Conservation (phyloP, 306 rosid genomes). For the Oemleria cerasiformis region DNA sequence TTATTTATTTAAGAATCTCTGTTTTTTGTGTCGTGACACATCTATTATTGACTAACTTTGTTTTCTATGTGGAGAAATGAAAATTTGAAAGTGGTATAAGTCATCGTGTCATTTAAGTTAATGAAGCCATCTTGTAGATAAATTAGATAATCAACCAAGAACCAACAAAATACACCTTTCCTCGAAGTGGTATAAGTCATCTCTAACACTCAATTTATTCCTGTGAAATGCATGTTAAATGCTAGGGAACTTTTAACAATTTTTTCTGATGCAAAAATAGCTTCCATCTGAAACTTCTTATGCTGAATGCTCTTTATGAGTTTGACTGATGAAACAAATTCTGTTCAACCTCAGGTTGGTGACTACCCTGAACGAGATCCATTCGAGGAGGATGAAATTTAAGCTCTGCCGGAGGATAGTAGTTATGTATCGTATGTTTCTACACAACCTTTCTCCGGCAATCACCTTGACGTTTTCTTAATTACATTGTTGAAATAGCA, state of each 20-base stretch:
- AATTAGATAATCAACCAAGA: too few species aligned
- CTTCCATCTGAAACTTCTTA: not conserved
- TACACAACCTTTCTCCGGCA: not conserved
- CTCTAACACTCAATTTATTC: too few species aligned
- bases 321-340: too few species aligned
- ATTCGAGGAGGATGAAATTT: constrained; percentile 85
- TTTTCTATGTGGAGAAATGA: too few species aligned
- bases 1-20: too few species aligned
- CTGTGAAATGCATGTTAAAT: not conserved
- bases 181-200: too few species aligned
- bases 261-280: not conserved
- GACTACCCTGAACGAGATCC: constrained; percentile 89
- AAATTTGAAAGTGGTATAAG: too few species aligned
- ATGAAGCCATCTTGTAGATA: too few species aligned
- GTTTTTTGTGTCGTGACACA: too few species aligned
- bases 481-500: not conserved
- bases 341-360: constrained; percentile 58
- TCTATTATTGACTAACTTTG: too few species aligned
- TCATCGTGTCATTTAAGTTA: too few species aligned
- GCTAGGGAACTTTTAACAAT: not conserved
- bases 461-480: not conserved
- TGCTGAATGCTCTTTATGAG: not conserved
- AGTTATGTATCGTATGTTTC: not conserved
- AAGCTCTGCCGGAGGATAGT: constrained; percentile 19
- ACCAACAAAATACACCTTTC: too few species aligned